Conservation (phyloP, 2,329 filamentous ascomycete species). For the Botrytis pseudocinerea region DNA sequence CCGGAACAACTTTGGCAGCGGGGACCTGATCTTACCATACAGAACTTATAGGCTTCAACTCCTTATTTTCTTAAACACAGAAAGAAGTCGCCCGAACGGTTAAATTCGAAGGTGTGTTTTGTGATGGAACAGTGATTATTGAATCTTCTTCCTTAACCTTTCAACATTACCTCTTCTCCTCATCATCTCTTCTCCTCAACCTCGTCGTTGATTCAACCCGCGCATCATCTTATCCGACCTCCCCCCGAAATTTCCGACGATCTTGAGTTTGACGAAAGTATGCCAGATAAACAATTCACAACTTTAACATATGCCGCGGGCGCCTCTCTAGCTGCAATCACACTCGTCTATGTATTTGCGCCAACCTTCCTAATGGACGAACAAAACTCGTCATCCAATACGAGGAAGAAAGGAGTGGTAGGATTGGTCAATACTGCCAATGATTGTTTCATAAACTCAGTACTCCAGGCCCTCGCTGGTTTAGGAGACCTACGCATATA, state of each 20-base stretch:
- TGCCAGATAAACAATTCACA: slow-evolving; percentile 81
- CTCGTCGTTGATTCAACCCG: slow-evolving; percentile 14
- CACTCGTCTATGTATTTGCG: slow-evolving; percentile 94
- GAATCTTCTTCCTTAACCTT: neutral
- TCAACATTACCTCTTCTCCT: slow-evolving; percentile 3
- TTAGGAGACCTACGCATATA: slow-evolving; percentile 87
- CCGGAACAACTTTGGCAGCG: slow-evolving; percentile 12
- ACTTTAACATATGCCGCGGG: slow-evolving; percentile 93
- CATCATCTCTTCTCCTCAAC: slow-evolving; percentile 1
- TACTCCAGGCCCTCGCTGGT: slow-evolving; percentile 89
- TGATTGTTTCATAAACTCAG: slow-evolving; percentile 95
- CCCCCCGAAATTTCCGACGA: neutral
- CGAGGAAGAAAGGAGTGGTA: slow-evolving; percentile 81
- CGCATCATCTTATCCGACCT: slow-evolving; percentile 20
- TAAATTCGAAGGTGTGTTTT: slow-evolving; percentile 20
- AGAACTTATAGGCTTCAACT: slow-evolving; percentile 7
- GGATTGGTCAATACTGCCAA: slow-evolving; percentile 90
- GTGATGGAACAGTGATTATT: slow-evolving; percentile 16
- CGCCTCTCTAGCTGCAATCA: slow-evolving; percentile 90
- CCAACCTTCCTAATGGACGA: slow-evolving; percentile 97
- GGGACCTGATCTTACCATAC: neutral
- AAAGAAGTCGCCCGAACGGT: neutral
- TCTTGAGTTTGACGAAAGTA: slow-evolving; percentile 42
- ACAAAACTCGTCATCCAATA: slow-evolving; percentile 52
- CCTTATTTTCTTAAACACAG: slow-evolving; percentile 10